Percentiles rank a stretch among this genome's conserved stretches.
phyloP scores from a whole-genome alignment of 805 yeast genomes.

The Schwanniomyces yamadae region DNA sequence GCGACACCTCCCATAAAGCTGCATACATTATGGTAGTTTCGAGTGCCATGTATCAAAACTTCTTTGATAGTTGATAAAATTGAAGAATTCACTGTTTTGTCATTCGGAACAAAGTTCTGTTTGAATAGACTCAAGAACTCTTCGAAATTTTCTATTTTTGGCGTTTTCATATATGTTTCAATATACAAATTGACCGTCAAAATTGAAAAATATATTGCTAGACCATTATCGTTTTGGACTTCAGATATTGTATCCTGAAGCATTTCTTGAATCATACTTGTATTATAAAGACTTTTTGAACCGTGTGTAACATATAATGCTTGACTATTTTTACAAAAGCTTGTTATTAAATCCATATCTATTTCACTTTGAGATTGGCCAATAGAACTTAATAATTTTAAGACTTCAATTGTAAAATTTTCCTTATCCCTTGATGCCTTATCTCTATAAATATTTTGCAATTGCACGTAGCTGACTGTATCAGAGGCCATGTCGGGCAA shows the following conservation, averaged over 20 bases:
- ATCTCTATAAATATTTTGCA: constrained; percentile 57
- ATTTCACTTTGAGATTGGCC: constrained; percentile 30
- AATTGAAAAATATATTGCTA: constrained; percentile 45
- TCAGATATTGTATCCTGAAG: constrained; percentile 12
- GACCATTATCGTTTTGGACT: constrained; percentile 13
- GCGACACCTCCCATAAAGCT: constrained; percentile 82
- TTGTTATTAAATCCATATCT: constrained; percentile 33
- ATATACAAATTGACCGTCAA: constrained; percentile 29
- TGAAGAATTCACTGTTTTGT: constrained; percentile 15
- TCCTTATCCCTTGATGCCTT: constrained; percentile 54
- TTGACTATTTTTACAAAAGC: constrained; percentile 64
- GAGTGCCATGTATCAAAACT: constrained; percentile 36
- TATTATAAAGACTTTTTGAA: constrained; percentile 20
- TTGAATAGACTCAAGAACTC: constrained; percentile 19
- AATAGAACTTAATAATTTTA: constrained; percentile 18
- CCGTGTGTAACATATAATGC: constrained; percentile 53
- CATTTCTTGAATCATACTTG: constrained; percentile 15
- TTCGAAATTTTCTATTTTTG: constrained; percentile 19
- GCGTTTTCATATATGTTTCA: constrained; percentile 14
- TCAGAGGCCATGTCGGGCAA: constrained; percentile 89
- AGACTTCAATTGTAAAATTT: constrained; percentile 35
- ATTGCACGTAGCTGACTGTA: constrained; percentile 55
- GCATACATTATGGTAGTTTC: constrained; percentile 56
- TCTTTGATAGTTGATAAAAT: constrained; percentile 26
- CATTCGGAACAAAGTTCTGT: constrained; percentile 12